phyloP scores from a whole-genome alignment of 345 rosid species.

The Acer negundo region DNA sequence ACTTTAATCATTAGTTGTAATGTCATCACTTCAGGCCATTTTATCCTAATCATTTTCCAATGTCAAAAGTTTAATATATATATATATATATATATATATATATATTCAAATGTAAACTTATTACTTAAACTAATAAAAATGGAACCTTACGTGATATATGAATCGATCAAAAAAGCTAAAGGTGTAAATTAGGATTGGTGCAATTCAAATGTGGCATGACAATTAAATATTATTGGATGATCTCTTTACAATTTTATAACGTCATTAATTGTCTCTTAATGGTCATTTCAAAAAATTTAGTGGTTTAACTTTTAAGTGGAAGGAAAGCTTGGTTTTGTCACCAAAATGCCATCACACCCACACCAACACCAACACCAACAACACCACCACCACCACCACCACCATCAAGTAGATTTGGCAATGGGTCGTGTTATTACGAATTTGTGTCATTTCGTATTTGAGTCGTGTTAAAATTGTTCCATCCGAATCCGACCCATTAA shows the following conservation, averaged over 20 bases:
- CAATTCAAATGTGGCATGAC: conserved; percentile 24
- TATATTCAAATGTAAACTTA: not conserved
- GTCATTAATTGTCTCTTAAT: not conserved
- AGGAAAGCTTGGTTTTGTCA: conserved; percentile 28
- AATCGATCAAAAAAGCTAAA: not conserved
- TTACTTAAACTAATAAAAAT: not conserved
- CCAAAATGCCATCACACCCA: not conserved
- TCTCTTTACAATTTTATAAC: not conserved
- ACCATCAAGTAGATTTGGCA: too few species aligned
- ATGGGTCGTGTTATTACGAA: too few species aligned
- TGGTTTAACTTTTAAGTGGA: conserved; percentile 23
- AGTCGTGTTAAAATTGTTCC: too few species aligned
- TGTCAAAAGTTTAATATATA: not conserved
- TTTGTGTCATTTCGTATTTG: too few species aligned
- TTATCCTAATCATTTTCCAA: conserved; percentile 12
- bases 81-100: too few species aligned
- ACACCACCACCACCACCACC: too few species aligned
- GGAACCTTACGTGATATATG: not conserved
- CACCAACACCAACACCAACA: too few species aligned
- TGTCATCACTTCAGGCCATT: not conserved
- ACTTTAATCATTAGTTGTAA: not conserved
- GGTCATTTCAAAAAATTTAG: conserved; percentile 7
- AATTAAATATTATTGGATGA: conserved; percentile 4
- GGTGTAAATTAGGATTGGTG: conserved; percentile 8
- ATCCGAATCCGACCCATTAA: too few species aligned